Evolutionary conservation across 140 eudicot species (phyloP).

Genomic region (Cichorium intybus): DNA sequence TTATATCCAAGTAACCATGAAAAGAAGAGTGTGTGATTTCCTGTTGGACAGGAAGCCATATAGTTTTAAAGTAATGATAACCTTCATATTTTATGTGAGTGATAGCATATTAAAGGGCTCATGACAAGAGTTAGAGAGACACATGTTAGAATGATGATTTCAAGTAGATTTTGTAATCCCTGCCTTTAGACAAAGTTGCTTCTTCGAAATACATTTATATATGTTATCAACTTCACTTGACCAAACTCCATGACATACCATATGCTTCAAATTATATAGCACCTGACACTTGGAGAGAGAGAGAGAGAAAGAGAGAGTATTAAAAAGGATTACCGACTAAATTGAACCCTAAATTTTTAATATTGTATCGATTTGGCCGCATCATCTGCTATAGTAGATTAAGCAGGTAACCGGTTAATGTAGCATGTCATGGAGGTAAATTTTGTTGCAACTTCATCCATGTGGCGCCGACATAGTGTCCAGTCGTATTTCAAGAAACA

Average conservation of each 20-base stretch:
- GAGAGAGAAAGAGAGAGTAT: not conserved
- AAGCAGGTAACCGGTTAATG: too few species aligned
- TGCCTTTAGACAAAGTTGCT: slow-evolving; percentile 25
- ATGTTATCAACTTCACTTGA: slow-evolving; percentile 36
- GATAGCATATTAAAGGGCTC: slow-evolving; percentile 13
- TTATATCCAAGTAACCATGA: slow-evolving; percentile 28
- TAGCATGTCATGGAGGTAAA: too few species aligned
- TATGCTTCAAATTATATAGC: slow-evolving; percentile 20
- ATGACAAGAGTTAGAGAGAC: slow-evolving; percentile 31
- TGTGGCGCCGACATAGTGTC: too few species aligned
- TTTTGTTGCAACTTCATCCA: too few species aligned
- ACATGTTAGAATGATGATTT: slow-evolving; percentile 30
- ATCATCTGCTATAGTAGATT: too few species aligned
- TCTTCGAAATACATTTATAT: slow-evolving; percentile 10
- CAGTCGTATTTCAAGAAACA: too few species aligned
- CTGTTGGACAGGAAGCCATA: slow-evolving; percentile 29
- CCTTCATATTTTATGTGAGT: slow-evolving; percentile 23
- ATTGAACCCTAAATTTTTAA: too few species aligned
- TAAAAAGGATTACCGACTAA: too few species aligned
- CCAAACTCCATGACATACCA: slow-evolving; percentile 40
- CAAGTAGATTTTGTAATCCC: slow-evolving; percentile 26
- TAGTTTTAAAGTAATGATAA: slow-evolving; percentile 14
- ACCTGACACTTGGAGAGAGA: slow-evolving; percentile 20
- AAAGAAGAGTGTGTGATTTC: slow-evolving; percentile 16
- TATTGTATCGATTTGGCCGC: too few species aligned